Evolutionary conservation across 352 stramenopile species (phyloP).

Genomic region (Globisporangium parvum): DNA sequence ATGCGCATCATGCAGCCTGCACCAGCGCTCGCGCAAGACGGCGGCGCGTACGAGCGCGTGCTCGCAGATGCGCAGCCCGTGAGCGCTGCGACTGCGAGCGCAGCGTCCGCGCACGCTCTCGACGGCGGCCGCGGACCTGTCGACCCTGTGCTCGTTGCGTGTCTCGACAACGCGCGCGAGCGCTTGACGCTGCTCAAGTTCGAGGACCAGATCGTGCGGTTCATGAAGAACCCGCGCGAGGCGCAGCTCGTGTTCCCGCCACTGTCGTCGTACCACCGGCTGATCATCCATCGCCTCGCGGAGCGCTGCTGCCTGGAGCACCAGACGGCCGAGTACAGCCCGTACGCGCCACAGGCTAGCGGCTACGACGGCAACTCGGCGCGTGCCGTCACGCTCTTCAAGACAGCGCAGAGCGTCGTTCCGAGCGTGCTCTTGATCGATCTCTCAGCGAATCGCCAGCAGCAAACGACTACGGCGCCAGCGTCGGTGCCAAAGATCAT

Average conservation of each 20-base stretch:
- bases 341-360: constrained; percentile 23
- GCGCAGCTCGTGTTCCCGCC: constrained; percentile 73
- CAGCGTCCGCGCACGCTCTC: constrained; percentile 14
- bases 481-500: constrained; percentile 90
- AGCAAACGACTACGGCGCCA: constrained; percentile 52
- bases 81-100: constrained; percentile 54
- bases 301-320: constrained; percentile 90
- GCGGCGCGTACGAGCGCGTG: constrained; percentile 36
- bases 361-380: constrained; percentile 58
- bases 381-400: constrained; percentile 87
- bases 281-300: constrained; percentile 90
- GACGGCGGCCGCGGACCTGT: constrained; percentile 36
- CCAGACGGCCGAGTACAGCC: constrained; percentile 75
- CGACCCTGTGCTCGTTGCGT: constrained; percentile 72
- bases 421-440: constrained; percentile 86
- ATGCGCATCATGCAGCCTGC: constrained; percentile 36
- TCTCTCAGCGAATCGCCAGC: constrained; percentile 66
- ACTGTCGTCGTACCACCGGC: constrained; percentile 82
- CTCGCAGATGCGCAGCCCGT: constrained; percentile 27
- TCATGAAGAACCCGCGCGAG: constrained; percentile 59
- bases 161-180: constrained; percentile 76
- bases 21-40: constrained; percentile 29
- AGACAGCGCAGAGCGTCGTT: constrained; percentile 69
- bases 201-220: constrained; percentile 84
- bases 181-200: constrained; percentile 80